phyloP scores from a whole-genome alignment of 352 stramenopile species.

The Phytophthora ohioensis region DNA sequence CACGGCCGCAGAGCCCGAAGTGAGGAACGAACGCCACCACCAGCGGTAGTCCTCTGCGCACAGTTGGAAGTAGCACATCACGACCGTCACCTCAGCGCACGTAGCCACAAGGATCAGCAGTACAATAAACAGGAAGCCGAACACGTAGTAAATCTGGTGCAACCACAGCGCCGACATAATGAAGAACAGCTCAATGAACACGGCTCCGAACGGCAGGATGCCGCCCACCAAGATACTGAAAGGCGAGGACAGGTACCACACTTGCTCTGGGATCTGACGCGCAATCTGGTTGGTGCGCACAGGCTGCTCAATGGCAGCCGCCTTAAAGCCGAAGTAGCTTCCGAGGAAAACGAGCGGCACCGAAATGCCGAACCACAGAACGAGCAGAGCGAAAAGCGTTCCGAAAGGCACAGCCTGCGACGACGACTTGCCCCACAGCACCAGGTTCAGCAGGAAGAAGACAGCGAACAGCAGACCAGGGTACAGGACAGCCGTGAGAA shows the following conservation, averaged over 20 bases:
- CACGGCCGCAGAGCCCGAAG: conserved; percentile 94
- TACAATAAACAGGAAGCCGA: conserved; percentile 99
- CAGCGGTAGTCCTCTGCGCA: conserved; percentile 99
- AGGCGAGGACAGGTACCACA: conserved; percentile 96
- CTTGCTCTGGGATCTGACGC: conserved; percentile 93
- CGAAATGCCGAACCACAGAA: conserved; percentile 98
- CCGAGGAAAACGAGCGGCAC: conserved; percentile 99
- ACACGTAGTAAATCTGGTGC: conserved; percentile 99
- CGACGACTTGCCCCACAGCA: conserved; percentile 91
- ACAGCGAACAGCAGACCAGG: conserved; percentile 94
- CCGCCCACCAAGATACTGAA: conserved; percentile 97
- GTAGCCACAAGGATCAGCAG: conserved; percentile 98
- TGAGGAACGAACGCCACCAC: conserved; percentile 98
- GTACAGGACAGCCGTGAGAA: conserved; percentile 96
- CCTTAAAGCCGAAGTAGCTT: conserved; percentile 97
- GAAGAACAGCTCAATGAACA: conserved; percentile 99
- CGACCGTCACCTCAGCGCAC: conserved; percentile 98
- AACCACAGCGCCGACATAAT: conserved; percentile 99
- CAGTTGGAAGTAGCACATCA: conserved; percentile 99
- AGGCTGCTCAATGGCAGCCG: conserved; percentile 87
- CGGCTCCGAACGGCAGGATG: conserved; percentile 98
- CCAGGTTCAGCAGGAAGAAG: conserved; percentile 97
- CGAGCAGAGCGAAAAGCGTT: conserved; percentile 96
- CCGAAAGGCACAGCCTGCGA: conserved; percentile 95
- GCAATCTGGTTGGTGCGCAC: conserved; percentile 92